Conservation (phyloP, 106 monocot species). For the Dioscorea alata region DNA sequence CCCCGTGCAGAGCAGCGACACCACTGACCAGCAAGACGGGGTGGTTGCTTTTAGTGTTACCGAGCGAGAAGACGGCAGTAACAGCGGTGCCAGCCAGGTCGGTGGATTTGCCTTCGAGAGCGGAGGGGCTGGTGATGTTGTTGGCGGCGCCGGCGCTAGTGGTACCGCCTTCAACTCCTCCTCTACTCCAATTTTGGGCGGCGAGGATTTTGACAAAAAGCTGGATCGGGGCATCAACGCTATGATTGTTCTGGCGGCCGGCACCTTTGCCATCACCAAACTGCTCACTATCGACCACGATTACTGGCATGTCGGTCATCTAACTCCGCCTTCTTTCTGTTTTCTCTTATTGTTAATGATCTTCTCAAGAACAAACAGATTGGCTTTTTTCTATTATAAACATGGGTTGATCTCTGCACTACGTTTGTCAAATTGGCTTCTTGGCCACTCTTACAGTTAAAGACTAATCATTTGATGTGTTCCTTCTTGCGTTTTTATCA, state of each 20-base stretch:
- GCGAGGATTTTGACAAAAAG: slow-evolving; percentile 19
- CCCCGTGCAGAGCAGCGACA: slow-evolving; percentile 24
- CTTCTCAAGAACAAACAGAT: too few species aligned
- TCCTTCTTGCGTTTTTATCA: too few species aligned
- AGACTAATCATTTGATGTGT: too few species aligned
- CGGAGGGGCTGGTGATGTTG: slow-evolving; percentile 7
- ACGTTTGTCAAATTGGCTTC: too few species aligned
- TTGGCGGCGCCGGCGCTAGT: slow-evolving; percentile 8
- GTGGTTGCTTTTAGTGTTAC: background rate
- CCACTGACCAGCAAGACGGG: slow-evolving; percentile 24
- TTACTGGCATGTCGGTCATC: slow-evolving; percentile 78
- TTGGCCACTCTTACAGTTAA: too few species aligned
- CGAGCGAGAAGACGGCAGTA: slow-evolving; percentile 9
- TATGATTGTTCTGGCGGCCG: slow-evolving; percentile 73
- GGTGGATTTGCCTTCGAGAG: slow-evolving; percentile 41
- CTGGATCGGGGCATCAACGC: slow-evolving; percentile 78
- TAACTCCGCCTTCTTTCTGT: background rate
- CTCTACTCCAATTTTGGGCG: background rate
- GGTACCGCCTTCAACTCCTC: slow-evolving; percentile 21
- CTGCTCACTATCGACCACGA: slow-evolving; percentile 85
- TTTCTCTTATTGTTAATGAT: too few species aligned
- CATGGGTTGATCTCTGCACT: too few species aligned
- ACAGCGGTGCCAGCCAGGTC: slow-evolving; percentile 12
- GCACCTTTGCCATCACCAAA: slow-evolving; percentile 79
- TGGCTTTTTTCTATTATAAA: too few species aligned